Evolutionary conservation across 257 asterid species (phyloP), one percentile per base, ranked within the genome.

Genomic region (Galeopsis tetrahit): DNA sequence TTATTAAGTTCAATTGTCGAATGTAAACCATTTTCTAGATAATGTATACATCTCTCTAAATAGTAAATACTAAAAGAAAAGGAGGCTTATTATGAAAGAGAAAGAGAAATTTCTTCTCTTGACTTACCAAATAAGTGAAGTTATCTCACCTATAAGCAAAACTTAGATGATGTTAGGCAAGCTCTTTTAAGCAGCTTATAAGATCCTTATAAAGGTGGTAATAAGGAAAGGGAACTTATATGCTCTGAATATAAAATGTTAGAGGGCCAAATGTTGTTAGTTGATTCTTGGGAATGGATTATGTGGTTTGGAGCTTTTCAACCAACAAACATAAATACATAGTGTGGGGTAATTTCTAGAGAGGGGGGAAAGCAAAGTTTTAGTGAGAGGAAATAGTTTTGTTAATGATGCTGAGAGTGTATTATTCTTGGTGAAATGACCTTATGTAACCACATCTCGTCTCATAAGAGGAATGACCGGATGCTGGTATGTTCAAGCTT

Each of bases 11-110:
- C 28, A 0, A 21, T 21, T 21, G 28, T 21, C 28, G 28, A 15
- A 32, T 59, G 44, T 55, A 63, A 68, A 60, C 60, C 43, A 75
- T n/a, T 35, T 36, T 32, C 64, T 28, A 7, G 33, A 39, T 40
- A 48, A 69, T 51, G 21, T 15, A 34, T 36, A 49, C 63, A 2
- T 51, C 28, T 48, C 32, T 51, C 13, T 46, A 31, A 4, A 40
- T 51, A 3, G 31, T 17, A 69, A 43, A 8, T 7, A 9, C 63
- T 62, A 28, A n/a, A 49, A 6, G 49, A 63, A 13, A 43, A 31
- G 32, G 46, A 68, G 32, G 31, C 10, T 53, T 44, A 32, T 38
- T 63, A 28, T 14, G 40, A 39, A 56, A 7, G 56, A 1, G 28
- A 44, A n/a, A 8, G 36, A 51, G 67, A 14, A 51, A 14, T 28